Conservation (phyloP, 129 eudicot genomes). For the Rutidosis leptorrhynchoides region DNA sequence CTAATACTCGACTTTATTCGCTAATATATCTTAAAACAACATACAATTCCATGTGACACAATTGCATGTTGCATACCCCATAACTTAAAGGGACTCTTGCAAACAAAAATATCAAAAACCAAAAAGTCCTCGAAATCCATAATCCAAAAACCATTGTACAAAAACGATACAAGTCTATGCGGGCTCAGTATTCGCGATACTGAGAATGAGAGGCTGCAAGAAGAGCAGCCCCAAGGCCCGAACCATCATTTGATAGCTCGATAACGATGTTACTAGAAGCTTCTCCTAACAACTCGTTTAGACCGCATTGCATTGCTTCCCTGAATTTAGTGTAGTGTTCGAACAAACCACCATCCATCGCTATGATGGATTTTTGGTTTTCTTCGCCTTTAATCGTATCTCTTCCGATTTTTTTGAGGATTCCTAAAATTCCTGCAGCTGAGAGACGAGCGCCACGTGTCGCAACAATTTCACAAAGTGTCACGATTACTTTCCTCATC, state of each 20-base stretch:
- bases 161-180: constrained; percentile 21
- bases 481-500: constrained; percentile 57
- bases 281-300: constrained; percentile 72
- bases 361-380: constrained; percentile 59
- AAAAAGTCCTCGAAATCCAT: constrained; percentile 8
- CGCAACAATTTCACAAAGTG: constrained; percentile 71
- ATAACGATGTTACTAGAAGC: constrained; percentile 36
- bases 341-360: constrained; percentile 84
- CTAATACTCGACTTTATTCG: constrained; percentile 16
- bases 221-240: constrained; percentile 95
- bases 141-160: constrained; percentile 24
- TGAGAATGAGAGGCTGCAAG: constrained; percentile 93
- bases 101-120: constrained; percentile 18
- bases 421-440: constrained; percentile 85
- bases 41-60: too few relatives aligned
- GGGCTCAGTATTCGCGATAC: constrained; percentile 57
- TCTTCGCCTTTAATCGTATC: constrained; percentile 48
- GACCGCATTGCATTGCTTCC: constrained; percentile 41
- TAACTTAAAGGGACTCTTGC: constrained; percentile 27
- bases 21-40: constrained; percentile 39
- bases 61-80: constrained; percentile 31
- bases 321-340: constrained; percentile 89
- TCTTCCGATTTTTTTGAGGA: constrained; percentile 68
- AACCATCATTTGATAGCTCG: constrained; percentile 79
- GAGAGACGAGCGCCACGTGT: constrained; percentile 93